phyloP scores from a whole-genome alignment of 78 protist genomes.

The Chrysochromulina tobinii region DNA sequence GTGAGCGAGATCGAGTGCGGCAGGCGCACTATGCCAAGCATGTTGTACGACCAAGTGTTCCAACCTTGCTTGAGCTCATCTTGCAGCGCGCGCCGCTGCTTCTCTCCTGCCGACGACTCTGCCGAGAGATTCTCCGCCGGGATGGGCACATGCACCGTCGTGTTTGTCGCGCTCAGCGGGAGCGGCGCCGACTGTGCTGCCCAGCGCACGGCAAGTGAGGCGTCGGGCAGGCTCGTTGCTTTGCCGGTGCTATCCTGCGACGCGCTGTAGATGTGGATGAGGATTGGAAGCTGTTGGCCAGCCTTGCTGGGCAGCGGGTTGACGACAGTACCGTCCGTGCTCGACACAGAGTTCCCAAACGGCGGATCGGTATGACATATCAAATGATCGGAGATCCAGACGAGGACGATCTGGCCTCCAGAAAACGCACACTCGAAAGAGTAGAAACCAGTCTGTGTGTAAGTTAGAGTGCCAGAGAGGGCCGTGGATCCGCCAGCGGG shows the following conservation, averaged over 20 bases:
- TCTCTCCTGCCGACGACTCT: too few species aligned
- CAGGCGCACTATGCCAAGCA: background rate
- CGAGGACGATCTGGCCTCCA: background rate
- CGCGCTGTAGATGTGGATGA: background rate
- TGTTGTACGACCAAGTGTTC: background rate
- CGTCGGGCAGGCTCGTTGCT: background rate
- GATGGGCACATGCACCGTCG: background rate
- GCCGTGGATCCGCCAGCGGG: too few species aligned
- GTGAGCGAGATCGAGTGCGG: background rate
- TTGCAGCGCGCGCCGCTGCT: background rate
- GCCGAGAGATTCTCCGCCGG: background rate
- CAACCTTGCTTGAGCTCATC: background rate
- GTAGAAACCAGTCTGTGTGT: background rate
- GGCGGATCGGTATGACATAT: background rate
- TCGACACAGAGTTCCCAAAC: background rate
- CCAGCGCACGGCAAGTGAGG: background rate
- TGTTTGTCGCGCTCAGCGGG: background rate
- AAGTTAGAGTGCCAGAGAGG: background rate
- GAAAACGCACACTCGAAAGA: background rate
- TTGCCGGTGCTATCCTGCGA: too few species aligned
- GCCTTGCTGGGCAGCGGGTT: background rate
- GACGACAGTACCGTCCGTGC: background rate
- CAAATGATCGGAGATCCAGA: conserved; percentile 6
- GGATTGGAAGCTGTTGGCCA: background rate
- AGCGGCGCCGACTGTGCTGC: background rate